Base-by-base conservation (phyloP, 2,329 filamentous ascomycete genomes). In the Trichoderma sp. region DNA sequence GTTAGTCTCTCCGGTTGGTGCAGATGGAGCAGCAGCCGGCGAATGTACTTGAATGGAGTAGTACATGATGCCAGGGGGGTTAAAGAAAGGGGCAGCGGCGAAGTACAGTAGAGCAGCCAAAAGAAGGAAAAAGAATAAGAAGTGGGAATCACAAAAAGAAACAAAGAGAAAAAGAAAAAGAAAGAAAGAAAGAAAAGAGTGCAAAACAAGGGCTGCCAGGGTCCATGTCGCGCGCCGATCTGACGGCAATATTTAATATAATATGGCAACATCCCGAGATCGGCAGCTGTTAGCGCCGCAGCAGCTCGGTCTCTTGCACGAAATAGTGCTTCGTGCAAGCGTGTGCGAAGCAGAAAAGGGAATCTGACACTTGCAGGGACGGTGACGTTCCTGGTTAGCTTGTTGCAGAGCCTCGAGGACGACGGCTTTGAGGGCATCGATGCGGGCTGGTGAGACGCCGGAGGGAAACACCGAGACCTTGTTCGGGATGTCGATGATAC, bases 281-380 rank as follows among this genome's bases (percentile, higher is more conserved):
- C 60, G 63, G 61, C 61, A 66, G 35, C 53, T 54, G 27, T 56
- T 68, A 66, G 67, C 67, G 67, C 45, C 42, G 34, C 54, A 45
- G 34, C 34, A 68, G 34, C 67, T 56, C 54, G 27, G 29, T 56
- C 34, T 53, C 48, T 56, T 45, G 32, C 34, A 34, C 50, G 37
- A 19, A 35, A 35, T 25, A 34, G 9, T 39, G n/a, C 15, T 15
- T 52, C 7, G 17, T 17, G 10, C 42, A 27, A 34, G 39, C 12
- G n/a, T 19, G 37, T 10, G 25, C 34, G 45, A n/a, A 35, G 19
- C 29, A 22, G 12, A 39, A 64, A 12, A 27, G 12, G 45, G 25
- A 58, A 32, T 59, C 56, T 54, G 34, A 54, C 4, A 25, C 25
- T 29, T 15, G 34, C 19, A 39, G 34, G 53, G 53, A 35, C n/a